Evolutionary conservation across 805 yeast genomes (phyloP).

Genomic region (Metschnikowia baotianmanensis): DNA sequence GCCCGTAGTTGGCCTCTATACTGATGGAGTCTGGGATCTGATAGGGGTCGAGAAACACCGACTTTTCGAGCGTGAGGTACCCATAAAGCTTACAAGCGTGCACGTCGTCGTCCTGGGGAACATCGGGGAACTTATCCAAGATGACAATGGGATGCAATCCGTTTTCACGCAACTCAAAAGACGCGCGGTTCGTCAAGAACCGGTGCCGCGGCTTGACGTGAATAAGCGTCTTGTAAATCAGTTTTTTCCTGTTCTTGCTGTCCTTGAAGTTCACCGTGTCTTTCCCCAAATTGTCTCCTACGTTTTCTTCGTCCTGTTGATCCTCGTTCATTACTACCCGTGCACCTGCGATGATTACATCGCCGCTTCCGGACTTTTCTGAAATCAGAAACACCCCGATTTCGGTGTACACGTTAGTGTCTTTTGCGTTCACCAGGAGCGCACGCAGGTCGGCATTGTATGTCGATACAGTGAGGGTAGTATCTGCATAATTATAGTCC

Average conservation of each 20-base stretch:
- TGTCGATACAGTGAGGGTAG: slow-evolving; percentile 7
- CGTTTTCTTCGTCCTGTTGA: slow-evolving; percentile 7
- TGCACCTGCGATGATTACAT: slow-evolving; percentile 36
- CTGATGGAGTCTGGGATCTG: slow-evolving; percentile 28
- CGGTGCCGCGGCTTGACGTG: slow-evolving; percentile 43
- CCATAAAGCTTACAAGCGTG: slow-evolving; percentile 31
- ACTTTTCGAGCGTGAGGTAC: slow-evolving; percentile 30
- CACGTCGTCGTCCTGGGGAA: slow-evolving; percentile 24
- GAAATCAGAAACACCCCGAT: slow-evolving; percentile 37
- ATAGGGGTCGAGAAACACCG: slow-evolving; percentile 39
- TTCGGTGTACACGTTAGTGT: slow-evolving; percentile 24
- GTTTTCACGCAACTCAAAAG: slow-evolving; percentile 17
- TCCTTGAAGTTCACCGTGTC: neutral
- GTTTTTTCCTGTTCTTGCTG: slow-evolving; percentile 3
- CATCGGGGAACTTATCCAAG: slow-evolving; percentile 11
- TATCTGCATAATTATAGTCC: slow-evolving; percentile 13
- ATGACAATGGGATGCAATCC: slow-evolving; percentile 40
- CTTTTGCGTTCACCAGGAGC: neutral
- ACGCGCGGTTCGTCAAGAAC: neutral
- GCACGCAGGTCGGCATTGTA: slow-evolving; percentile 3
- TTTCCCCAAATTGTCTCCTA: slow-evolving; percentile 16
- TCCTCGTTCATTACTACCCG: slow-evolving; percentile 28
- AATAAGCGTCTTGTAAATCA: slow-evolving; percentile 36
- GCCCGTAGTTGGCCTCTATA: slow-evolving; percentile 30
- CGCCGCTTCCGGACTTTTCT: slow-evolving; percentile 29